These are phyloP conservation scores for Ganoderma lingzhi DNA, from an alignment of 1,284 basidiomycete genomes.

Conservation along the genomic window DNA sequence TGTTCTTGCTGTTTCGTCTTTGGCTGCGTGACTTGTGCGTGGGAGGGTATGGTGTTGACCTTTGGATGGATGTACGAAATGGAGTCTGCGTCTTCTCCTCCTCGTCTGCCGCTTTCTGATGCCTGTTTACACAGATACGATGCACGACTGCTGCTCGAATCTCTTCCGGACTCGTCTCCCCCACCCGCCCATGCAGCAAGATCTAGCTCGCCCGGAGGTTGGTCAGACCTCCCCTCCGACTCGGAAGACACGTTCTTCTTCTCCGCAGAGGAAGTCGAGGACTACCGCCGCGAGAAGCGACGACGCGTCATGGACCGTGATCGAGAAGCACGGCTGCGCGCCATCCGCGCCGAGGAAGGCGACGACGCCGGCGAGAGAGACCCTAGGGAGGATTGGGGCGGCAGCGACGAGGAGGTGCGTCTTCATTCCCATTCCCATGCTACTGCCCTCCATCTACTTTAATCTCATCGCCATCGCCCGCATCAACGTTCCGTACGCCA, in stretches of 20 bases:
- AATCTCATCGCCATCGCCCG: not conserved
- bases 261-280: constrained; percentile 68
- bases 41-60: not conserved
- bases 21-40: not conserved
- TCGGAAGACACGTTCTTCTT: constrained; percentile 85
- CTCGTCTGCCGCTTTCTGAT: constrained; percentile 10
- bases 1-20: constrained; percentile 28
- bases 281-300: constrained; percentile 72
- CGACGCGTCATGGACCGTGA: constrained; percentile 65
- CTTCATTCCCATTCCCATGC: not conserved
- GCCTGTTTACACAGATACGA: constrained; percentile 68
- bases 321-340: constrained; percentile 69
- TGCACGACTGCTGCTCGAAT: constrained; percentile 74
- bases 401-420: constrained; percentile 76
- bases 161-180: constrained; percentile 43
- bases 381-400: constrained; percentile 67
- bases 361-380: constrained; percentile 39
- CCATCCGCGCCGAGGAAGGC: constrained; percentile 55
- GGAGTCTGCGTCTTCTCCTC: constrained; percentile 21
- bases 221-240: constrained; percentile 86
- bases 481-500: not conserved
- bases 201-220: constrained; percentile 64
- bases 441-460: not conserved
- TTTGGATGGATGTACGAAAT: not conserved
- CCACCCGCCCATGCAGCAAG: constrained; percentile 16